A percentile compares a stretch with the other conserved stretches of the same genome.
Evolutionary conservation across 129 eudicot species (phyloP).

Genomic region (Flaveria bidentis): DNA sequence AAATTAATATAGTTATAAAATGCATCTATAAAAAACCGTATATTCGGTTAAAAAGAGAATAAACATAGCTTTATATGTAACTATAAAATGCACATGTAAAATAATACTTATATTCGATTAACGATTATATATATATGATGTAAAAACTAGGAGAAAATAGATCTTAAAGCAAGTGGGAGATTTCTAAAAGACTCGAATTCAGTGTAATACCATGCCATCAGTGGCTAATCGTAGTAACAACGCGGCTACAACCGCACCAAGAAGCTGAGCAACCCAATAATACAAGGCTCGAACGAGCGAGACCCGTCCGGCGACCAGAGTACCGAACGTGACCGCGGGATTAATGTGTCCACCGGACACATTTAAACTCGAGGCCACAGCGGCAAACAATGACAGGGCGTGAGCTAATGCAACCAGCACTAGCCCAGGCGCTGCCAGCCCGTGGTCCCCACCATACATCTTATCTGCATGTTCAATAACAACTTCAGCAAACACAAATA

Average conservation of each 20-base stretch:
- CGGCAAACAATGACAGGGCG: conserved; percentile 70
- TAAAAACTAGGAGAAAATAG: not conserved
- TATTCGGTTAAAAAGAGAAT: not conserved
- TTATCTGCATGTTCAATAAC: conserved; percentile 40
- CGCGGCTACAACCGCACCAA: conserved; percentile 76
- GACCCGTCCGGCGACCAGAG: conserved; percentile 74
- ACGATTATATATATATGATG: too few species aligned
- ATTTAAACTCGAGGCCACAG: conserved; percentile 74
- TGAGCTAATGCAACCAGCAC: conserved; percentile 72
- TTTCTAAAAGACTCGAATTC: not conserved
- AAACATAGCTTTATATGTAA: too few species aligned
- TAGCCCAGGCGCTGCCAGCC: conserved; percentile 50
- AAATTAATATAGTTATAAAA: too few species aligned
- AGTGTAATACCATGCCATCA: conserved; percentile 62
- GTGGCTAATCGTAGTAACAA: conserved; percentile 63
- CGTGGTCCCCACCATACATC: conserved; percentile 44
- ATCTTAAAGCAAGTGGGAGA: not conserved
- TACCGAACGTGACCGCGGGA: conserved; percentile 88
- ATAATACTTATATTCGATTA: too few species aligned
- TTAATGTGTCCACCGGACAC: conserved; percentile 90
- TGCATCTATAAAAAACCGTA: too few species aligned
- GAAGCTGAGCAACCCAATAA: conserved; percentile 83
- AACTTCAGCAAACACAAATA: not conserved
- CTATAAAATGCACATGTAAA: too few species aligned
- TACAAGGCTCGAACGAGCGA: conserved; percentile 72